These are phyloP conservation scores for Batkoa obscura DNA, from an alignment of 371 early-diverging fungal species.

Conservation along the genomic window DNA sequence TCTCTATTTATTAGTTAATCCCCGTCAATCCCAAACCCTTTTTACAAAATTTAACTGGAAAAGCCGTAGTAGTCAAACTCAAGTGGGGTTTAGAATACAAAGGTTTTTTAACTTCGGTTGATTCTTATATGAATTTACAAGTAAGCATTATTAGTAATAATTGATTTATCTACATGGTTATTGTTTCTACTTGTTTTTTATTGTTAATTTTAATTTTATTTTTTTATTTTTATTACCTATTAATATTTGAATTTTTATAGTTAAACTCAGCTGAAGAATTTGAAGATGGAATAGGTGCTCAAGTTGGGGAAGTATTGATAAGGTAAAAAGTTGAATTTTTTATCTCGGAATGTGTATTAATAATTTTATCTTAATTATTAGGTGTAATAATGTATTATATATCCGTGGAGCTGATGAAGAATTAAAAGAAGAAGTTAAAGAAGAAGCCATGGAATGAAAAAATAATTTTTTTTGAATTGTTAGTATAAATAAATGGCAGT, in stretches of 20 bases:
- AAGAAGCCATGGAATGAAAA: no score
- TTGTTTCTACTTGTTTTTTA: not conserved
- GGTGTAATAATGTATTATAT: conserved; percentile 79
- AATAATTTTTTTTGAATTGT: no score
- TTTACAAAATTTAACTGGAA: conserved; percentile 77
- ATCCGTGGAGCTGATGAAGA: conserved; percentile 52
- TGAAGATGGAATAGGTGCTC: conserved; percentile 62
- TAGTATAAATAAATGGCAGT: no score
- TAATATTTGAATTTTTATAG: conserved; percentile 18
- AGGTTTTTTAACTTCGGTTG: conserved; percentile 75
- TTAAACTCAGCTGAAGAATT: conserved; percentile 86
- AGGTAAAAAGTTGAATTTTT: conserved; percentile 21
- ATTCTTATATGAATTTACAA: conserved; percentile 96
- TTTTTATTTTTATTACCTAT: not conserved
- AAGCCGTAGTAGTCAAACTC: conserved; percentile 75
- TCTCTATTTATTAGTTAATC: conserved; percentile 32
- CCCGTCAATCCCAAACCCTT: conserved; percentile 96
- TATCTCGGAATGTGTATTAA: not conserved
- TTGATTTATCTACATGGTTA: not conserved
- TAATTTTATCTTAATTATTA: conserved; percentile 8
- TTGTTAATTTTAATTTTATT: conserved; percentile 2
- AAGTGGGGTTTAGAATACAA: conserved; percentile 98
- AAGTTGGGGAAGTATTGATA: conserved; percentile 88
- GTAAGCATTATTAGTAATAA: conserved; percentile 41
- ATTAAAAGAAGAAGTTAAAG: conserved; percentile 9